Base-by-base conservation (phyloP, 352 stramenopile genomes). In the Pythium volutum region DNA sequence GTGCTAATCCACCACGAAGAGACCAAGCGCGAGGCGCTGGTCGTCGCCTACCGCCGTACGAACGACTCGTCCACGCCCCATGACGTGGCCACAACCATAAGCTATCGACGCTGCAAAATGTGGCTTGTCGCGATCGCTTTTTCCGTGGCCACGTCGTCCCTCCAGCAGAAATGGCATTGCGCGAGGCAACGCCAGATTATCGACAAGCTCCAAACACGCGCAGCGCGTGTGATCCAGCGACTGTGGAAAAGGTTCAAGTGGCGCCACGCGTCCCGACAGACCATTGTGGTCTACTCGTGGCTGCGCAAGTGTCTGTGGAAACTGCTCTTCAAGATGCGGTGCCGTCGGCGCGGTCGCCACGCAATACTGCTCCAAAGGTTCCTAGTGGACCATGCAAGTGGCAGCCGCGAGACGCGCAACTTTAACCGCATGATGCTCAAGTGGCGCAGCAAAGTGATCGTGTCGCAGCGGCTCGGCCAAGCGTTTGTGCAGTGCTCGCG, bases 341-440 rank as follows among this genome's bases (percentile, higher is more conserved):
- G 69, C 43, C 64, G 71, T 22, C 75, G 76, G 12, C 75, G 70
- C 33, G 53, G 48, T 15, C 73, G 70, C 0, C 36, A 70, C 23
- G 81, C 74, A 22, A 66, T 26, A 0, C 11, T 88, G 15, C 33
- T 91, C 6, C 79, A 70, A 26, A 66, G 76, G 27, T 91, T 93
- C 53, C 69, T 91, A 61, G 39, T 87, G 16, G 70, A 87, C 47
- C 50, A 89, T 49, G 76, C 70, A 36, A 74, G 67, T 9, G 79
- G 75, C 18, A 90, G 72, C 33, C 68, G 73, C 26, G 81, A 88
- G 57, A 84, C 70, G 3, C 71, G 77, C 57, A 91, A 89, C 49
- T 90, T 93, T 39, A 87, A 86, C 42, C 70, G 77, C 26, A 77
- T 91, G 67, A 91, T 93, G 84, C 26, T 81, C 41, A 75, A 75